Conservation (phyloP, 345 rosid species). For the Syzygium aqueum region DNA sequence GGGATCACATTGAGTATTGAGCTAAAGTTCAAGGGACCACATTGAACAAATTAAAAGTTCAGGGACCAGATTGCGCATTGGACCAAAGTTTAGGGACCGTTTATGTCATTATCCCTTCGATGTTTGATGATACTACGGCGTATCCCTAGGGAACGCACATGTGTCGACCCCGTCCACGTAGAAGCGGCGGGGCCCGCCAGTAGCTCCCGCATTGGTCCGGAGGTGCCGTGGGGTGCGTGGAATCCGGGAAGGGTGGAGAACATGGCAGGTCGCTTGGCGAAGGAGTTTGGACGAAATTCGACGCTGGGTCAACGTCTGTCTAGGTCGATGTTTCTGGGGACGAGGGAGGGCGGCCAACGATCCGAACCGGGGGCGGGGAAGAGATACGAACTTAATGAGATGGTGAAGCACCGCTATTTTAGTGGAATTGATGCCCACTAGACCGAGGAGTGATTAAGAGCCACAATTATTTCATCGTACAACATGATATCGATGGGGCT, state of each 20-base stretch:
- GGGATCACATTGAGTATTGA: too few relatives aligned
- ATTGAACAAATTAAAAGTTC: too few relatives aligned
- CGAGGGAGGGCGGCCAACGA: neutral
- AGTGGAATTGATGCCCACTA: too few relatives aligned
- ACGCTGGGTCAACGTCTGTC: neutral
- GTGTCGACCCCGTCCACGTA: fast-evolving
- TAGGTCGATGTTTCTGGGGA: neutral
- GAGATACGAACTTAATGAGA: neutral
- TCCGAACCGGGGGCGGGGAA: neutral
- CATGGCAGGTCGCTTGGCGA: neutral
- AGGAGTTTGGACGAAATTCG: neutral
- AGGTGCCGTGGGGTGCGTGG: neutral
- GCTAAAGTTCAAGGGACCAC: too few relatives aligned
- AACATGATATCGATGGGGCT: neutral
- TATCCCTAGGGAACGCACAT: neutral
- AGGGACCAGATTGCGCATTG: too few relatives aligned
- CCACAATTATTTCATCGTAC: neutral
- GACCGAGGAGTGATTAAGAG: neutral
- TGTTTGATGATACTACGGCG: neutral
- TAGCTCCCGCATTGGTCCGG: neutral
- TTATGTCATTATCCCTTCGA: too few relatives aligned
- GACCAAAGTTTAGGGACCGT: too few relatives aligned
- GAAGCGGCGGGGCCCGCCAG: neutral
- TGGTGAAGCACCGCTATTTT: neutral
- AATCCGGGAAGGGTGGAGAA: neutral